phyloP scores from a whole-genome alignment of 371 early-diverging fungal genomes.

The Actinomortierella ambigua region DNA sequence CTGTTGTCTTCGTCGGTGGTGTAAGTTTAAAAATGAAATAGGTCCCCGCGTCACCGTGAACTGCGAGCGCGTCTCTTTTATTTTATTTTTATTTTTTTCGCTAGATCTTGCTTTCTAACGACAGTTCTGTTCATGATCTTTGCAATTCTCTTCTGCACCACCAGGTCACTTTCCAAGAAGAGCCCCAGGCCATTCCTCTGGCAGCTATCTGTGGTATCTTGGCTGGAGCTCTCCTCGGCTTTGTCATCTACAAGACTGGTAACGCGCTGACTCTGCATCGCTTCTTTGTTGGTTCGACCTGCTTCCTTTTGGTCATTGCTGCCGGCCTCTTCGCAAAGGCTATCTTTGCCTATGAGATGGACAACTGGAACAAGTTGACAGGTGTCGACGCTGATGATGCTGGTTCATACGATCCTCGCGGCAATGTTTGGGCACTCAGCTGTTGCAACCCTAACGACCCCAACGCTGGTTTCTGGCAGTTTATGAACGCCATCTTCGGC shows the following conservation, averaged over 20 bases:
- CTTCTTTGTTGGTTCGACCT: slow-evolving; percentile 77
- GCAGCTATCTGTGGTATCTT: slow-evolving; percentile 76
- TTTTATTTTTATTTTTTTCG: too few relatives aligned
- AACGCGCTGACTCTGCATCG: slow-evolving; percentile 67
- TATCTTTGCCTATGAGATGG: slow-evolving; percentile 47
- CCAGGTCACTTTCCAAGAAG: slow-evolving; percentile 70
- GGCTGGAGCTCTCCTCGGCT: slow-evolving; percentile 71
- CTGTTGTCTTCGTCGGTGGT: slow-evolving; percentile 84
- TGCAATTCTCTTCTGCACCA: slow-evolving; percentile 33
- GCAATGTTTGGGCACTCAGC: slow-evolving; percentile 54
- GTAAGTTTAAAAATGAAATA: slow-evolving; percentile 63
- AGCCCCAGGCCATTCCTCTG: slow-evolving; percentile 76
- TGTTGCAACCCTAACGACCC: slow-evolving; percentile 58
- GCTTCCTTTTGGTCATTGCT: slow-evolving; percentile 76
- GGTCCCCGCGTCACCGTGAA: slow-evolving; percentile 64
- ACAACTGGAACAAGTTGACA: slow-evolving; percentile 55
- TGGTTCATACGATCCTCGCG: slow-evolving; percentile 50
- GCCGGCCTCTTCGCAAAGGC: slow-evolving; percentile 73
- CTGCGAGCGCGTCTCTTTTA: too few relatives aligned
- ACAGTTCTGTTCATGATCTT: slow-evolving; percentile 20
- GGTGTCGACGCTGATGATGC: slow-evolving; percentile 58
- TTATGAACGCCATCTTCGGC: slow-evolving; percentile 78
- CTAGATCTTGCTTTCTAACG: slow-evolving; percentile 2
- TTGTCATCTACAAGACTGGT: slow-evolving; percentile 73
- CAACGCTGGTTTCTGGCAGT: slow-evolving; percentile 63